A percentile compares a stretch with the other conserved stretches of the same genome.
phyloP scores from a whole-genome alignment of 257 asterid genomes.

The Nicotiana benthamiana region DNA sequence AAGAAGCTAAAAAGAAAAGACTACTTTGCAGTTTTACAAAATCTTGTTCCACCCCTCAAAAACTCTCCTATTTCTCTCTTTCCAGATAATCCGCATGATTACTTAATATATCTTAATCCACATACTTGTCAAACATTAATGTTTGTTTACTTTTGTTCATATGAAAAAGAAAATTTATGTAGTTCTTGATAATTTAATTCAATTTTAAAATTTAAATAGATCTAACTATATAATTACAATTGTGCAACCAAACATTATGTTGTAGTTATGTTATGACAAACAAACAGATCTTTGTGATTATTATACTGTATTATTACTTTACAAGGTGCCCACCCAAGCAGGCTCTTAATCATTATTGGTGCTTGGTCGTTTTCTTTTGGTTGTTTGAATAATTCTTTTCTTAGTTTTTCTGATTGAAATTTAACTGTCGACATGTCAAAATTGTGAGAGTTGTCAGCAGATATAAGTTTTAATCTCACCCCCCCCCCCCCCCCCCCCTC shows the following conservation, averaged over 20 bases:
- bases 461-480: background rate
- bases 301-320: too few relatives aligned
- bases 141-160: too few relatives aligned
- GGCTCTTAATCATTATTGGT: background rate
- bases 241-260: too few relatives aligned
- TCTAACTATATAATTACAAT: too few relatives aligned
- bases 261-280: too few relatives aligned
- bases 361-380: background rate
- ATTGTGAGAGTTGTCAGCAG: background rate
- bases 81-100: background rate
- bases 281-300: too few relatives aligned
- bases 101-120: background rate
- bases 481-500: too few relatives aligned
- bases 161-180: too few relatives aligned
- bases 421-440: background rate
- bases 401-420: background rate
- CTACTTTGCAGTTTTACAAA: background rate
- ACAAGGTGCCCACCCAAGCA: too few relatives aligned
- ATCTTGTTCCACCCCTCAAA: background rate
- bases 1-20: background rate
- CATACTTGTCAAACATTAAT: too few relatives aligned
- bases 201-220: too few relatives aligned
- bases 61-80: background rate
- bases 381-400: background rate
- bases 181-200: too few relatives aligned